A percentile compares a stretch with the other conserved stretches of the same genome.
phyloP scores from a whole-genome alignment of 257 asterid genomes.

The Apocynum venetum region DNA sequence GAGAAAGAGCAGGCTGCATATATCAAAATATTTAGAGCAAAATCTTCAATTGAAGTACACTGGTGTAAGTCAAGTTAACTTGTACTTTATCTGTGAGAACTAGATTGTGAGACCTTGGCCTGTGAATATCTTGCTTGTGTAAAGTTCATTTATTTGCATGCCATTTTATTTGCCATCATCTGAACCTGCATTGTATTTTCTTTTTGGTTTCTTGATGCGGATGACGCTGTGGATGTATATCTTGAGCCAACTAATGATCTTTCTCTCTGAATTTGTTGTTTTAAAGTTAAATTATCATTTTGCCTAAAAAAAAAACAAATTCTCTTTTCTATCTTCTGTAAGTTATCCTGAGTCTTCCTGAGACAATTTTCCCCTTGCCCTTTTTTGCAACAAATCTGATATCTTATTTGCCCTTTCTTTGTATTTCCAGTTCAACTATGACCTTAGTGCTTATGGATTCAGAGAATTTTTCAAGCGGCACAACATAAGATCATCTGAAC shows the following conservation, averaged over 20 bases:
- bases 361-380: neutral
- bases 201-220: neutral
- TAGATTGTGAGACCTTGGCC: neutral
- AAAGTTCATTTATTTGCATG: neutral
- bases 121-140: neutral
- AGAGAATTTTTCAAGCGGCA: constrained; percentile 85
- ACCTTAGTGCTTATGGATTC: constrained; percentile 65
- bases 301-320: no score
- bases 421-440: constrained; percentile 59
- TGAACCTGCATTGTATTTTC: neutral
- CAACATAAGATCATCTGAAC: constrained; percentile 43
- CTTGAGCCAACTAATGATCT: neutral
- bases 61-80: neutral
- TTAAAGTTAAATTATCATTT: no score
- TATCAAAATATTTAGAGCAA: neutral
- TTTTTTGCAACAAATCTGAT: neutral
- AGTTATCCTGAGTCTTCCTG: neutral
- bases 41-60: neutral
- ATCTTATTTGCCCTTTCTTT: constrained; percentile 6
- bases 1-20: neutral
- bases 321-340: neutral
- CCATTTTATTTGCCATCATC: neutral
- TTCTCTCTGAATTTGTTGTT: neutral
- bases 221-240: neutral
- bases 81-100: neutral